Evolutionary conservation across 1,284 basidiomycete species (phyloP).

Genomic region (Filobasidium uniguttulatum): DNA sequence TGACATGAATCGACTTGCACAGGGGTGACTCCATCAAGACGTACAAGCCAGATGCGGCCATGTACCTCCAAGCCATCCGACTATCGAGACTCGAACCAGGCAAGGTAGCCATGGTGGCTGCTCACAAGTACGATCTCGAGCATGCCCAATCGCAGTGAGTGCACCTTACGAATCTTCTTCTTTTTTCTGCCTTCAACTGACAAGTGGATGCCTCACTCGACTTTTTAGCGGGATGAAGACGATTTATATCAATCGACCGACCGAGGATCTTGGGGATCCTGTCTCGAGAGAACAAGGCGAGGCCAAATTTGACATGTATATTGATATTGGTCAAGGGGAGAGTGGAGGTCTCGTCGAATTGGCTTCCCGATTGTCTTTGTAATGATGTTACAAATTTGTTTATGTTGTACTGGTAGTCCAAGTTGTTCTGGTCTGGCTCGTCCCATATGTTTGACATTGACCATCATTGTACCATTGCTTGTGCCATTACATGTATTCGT

Average conservation of each 20-base stretch:
- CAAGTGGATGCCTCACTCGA: not conserved
- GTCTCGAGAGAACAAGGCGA: constrained; percentile 10
- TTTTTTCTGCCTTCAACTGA: not conserved
- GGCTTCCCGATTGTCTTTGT: too few species aligned
- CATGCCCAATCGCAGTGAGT: constrained; percentile 25
- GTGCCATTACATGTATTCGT: too few species aligned
- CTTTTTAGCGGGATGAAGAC: constrained; percentile 24
- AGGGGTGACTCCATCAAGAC: constrained; percentile 18
- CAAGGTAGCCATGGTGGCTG: constrained; percentile 28
- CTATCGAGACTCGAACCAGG: constrained; percentile 18
- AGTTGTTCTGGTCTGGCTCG: too few species aligned
- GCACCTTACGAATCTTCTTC: not conserved
- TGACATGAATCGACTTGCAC: not conserved
- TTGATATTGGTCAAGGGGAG: constrained; percentile 9
- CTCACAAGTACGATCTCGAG: constrained; percentile 26
- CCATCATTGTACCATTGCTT: too few species aligned
- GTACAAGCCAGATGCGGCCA: constrained; percentile 27
- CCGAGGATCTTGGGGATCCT: constrained; percentile 22
- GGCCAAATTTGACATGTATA: constrained; percentile 18
- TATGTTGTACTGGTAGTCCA: too few species aligned
- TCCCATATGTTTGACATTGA: too few species aligned
- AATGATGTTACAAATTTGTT: too few species aligned
- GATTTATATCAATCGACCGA: constrained; percentile 27
- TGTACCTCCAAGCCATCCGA: constrained; percentile 23
- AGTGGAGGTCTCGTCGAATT: constrained; percentile 20